Percentiles rank a stretch among this genome's conserved stretches.
phyloP scores from a whole-genome alignment of 1,284 basidiomycete genomes.

The Melampsora occidentalis region DNA sequence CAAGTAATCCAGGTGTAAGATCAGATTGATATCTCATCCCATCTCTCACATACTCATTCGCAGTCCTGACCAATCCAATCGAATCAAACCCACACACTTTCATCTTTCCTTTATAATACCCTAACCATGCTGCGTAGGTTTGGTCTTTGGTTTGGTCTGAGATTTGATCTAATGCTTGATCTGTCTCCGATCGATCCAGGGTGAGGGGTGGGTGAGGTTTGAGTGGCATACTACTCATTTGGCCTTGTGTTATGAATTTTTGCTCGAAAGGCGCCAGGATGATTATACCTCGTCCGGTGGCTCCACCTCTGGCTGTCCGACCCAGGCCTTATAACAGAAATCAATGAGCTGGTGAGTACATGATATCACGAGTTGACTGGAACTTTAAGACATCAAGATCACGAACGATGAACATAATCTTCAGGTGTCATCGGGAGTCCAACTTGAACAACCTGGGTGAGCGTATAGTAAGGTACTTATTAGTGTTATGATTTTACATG shows the following conservation, averaged over 20 bases:
- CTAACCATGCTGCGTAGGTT: constrained; percentile 63
- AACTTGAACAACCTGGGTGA: constrained; percentile 63
- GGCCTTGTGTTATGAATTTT: constrained; percentile 60
- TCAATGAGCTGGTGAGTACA: constrained; percentile 16
- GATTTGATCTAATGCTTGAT: constrained; percentile 45
- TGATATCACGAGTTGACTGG: not conserved
- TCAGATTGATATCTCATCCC: constrained; percentile 57
- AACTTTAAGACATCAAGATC: not conserved
- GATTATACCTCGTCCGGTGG: constrained; percentile 61
- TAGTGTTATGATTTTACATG: not conserved
- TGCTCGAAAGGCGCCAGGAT: constrained; percentile 62
- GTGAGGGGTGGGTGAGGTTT: constrained; percentile 46
- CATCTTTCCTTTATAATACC: constrained; percentile 62
- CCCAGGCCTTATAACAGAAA: constrained; percentile 56
- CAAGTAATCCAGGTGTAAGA: constrained; percentile 57
- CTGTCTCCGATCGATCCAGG: constrained; percentile 39
- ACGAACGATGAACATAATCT: constrained; percentile 53
- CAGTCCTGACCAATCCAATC: constrained; percentile 57
- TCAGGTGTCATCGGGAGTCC: constrained; percentile 56
- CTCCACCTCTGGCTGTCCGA: constrained; percentile 59
- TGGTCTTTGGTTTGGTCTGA: constrained; percentile 57
- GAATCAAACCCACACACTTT: constrained; percentile 57
- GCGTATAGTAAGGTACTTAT: constrained; percentile 48
- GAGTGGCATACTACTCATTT: constrained; percentile 56
- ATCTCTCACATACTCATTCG: constrained; percentile 58